Conservation (phyloP, 768 basidiomycete species). For the Amanita rubescens region DNA sequence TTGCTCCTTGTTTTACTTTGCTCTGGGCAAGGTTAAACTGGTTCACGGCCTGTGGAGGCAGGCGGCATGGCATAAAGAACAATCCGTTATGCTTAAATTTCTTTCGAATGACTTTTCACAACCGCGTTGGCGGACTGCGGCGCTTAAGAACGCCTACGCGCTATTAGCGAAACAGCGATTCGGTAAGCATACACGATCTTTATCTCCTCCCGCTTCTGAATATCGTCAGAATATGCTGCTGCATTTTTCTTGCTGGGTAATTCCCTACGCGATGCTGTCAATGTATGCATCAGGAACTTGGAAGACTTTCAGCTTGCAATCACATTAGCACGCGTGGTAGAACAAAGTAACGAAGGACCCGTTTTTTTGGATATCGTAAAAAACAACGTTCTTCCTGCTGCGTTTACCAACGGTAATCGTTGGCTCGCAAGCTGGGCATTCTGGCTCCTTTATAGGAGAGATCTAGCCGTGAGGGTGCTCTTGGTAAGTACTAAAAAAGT, state of each 20-base stretch:
- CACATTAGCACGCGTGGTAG: slow-evolving; percentile 77
- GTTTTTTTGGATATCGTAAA: slow-evolving; percentile 63
- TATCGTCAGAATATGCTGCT: slow-evolving; percentile 80
- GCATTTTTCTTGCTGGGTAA: slow-evolving; percentile 95
- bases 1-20: slow-evolving; percentile 92
- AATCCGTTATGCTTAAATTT: slow-evolving; percentile 85
- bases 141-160: slow-evolving; percentile 94
- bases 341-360: slow-evolving; percentile 77
- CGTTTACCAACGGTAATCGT: slow-evolving; percentile 82
- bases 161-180: slow-evolving; percentile 86
- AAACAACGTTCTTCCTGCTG: slow-evolving; percentile 72
- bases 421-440: slow-evolving; percentile 97
- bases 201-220: slow-evolving; percentile 1
- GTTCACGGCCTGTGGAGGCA: slow-evolving; percentile 96
- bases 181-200: slow-evolving; percentile 42
- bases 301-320: slow-evolving; percentile 88
- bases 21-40: slow-evolving; percentile 84
- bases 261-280: slow-evolving; percentile 84
- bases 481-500: slow-evolving; percentile 45
- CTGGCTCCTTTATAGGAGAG: slow-evolving; percentile 84
- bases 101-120: slow-evolving; percentile 82
- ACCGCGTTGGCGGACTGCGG: slow-evolving; percentile 85
- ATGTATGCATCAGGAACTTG: slow-evolving; percentile 82
- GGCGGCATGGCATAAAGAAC: slow-evolving; percentile 89
- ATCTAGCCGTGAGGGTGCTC: slow-evolving; percentile 84